These are phyloP conservation scores for Jacaranda mimosifolia DNA, from an alignment of 257 asterid species.

Conservation along the genomic window DNA sequence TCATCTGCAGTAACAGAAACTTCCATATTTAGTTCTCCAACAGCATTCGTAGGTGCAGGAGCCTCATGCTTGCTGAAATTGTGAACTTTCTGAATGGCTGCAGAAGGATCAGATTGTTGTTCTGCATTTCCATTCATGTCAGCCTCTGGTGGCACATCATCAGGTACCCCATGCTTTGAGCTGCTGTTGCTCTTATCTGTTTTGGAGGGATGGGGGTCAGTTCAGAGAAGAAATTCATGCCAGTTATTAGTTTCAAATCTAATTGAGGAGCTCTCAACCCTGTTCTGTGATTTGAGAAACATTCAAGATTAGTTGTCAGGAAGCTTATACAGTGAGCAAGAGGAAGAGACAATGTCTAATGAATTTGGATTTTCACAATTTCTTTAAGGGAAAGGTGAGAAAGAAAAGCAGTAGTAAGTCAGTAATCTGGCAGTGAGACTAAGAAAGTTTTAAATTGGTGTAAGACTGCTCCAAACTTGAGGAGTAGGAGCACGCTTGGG, in stretches of 20 bases:
- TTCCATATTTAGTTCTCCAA: slow-evolving; percentile 73
- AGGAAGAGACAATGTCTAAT: too few relatives aligned
- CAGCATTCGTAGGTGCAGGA: slow-evolving; percentile 29
- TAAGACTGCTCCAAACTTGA: too few relatives aligned
- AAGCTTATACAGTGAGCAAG: too few relatives aligned
- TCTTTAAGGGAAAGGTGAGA: too few relatives aligned
- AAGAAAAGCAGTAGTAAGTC: too few relatives aligned
- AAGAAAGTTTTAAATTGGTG: too few relatives aligned
- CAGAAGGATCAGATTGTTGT: slow-evolving; percentile 29
- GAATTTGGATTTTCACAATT: background rate
- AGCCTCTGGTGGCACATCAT: slow-evolving; percentile 30
- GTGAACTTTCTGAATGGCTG: slow-evolving; percentile 28
- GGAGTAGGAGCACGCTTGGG: too few relatives aligned
- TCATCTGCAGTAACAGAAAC: slow-evolving; percentile 65
- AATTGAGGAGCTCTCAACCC: background rate
- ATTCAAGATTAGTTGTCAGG: background rate
- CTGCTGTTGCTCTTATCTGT: slow-evolving; percentile 43
- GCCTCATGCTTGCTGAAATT: slow-evolving; percentile 30
- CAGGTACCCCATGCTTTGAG: slow-evolving; percentile 40
- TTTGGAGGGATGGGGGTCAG: slow-evolving; percentile 18
- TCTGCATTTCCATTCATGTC: slow-evolving; percentile 2
- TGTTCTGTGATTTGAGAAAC: background rate
- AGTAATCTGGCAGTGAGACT: too few relatives aligned
- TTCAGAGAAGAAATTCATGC: slow-evolving; percentile 10
- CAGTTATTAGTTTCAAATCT: background rate